These are phyloP conservation scores for Aspergillus proliferans DNA, from an alignment of 2,329 filamentous ascomycete genomes.

Conservation along the genomic window DNA sequence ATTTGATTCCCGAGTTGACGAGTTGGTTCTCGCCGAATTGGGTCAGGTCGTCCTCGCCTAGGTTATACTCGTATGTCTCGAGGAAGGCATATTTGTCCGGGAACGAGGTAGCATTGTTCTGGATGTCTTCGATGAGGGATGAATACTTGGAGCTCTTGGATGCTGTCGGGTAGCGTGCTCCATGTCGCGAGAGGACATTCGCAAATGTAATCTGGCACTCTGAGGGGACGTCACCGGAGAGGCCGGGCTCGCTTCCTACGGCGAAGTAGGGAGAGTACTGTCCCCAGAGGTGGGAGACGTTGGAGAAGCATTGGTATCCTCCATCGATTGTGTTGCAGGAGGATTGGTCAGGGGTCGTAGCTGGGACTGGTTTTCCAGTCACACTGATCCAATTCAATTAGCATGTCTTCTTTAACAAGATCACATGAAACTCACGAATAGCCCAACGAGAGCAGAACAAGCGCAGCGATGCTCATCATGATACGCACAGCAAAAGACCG, in stretches of 20 bases:
- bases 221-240: slow-evolving; percentile 54
- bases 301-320: slow-evolving; percentile 58
- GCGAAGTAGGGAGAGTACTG: slow-evolving; percentile 83
- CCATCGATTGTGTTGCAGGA: slow-evolving; percentile 49
- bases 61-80: slow-evolving; percentile 61
- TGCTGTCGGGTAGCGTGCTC: slow-evolving; percentile 71
- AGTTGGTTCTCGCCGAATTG: slow-evolving; percentile 63
- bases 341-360: neutral
- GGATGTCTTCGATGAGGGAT: slow-evolving; percentile 59
- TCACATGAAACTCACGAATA: too few species aligned
- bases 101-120: slow-evolving; percentile 52
- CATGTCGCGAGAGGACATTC: slow-evolving; percentile 76
- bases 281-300: slow-evolving; percentile 67
- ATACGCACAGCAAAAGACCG: too few species aligned
- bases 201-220: slow-evolving; percentile 73
- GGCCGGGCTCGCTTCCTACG: slow-evolving; percentile 54
- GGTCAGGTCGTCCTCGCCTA: slow-evolving; percentile 66
- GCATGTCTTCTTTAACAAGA: neutral
- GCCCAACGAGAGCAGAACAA: too few species aligned
- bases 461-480: too few species aligned
- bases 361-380: neutral
- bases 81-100: slow-evolving; percentile 63
- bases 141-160: slow-evolving; percentile 61
- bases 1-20: slow-evolving; percentile 67
- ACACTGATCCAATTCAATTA: neutral